Base-by-base conservation (phyloP, 495 filamentous ascomycete species). In the Xylaria telfairii region DNA sequence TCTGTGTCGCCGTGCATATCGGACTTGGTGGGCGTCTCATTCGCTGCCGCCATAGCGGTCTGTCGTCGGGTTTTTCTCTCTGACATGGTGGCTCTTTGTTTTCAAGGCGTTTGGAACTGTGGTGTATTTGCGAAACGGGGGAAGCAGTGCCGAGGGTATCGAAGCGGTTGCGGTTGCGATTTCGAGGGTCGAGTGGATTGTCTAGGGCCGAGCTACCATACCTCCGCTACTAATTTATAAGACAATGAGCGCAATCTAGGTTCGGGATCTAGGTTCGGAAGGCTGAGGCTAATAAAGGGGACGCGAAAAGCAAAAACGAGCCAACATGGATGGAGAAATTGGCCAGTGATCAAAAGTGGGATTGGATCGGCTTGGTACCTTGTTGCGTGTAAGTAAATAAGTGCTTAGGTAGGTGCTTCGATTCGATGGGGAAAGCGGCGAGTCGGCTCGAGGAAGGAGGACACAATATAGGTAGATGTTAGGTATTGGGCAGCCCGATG, bases 21-120 rank as follows among this genome's bases (percentile, higher is more conserved):
- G 15, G 71, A 70, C 57, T 72, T 65, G 34, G 49, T 67, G 17
- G 71, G 67, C 51, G 71, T 72, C 24, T 75, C 73, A 49, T 73
- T 64, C 49, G 76, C 68, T 47, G 68, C 60, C 21, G 71, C 77
- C 73, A 79, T 57, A 68, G 78, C 78, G 62, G 75, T 71, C 71
- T 81, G 79, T 65, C 79, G 76, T 73, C 77, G 75, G 24, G 79
- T 81, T 57, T 72, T 62, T 54, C 75, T 72, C 60, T 78, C 78
- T 17, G 78, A 75, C 79, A 81, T 81, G 57, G 41, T 67, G 67
- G 59, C 2, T 53, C 46, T 71, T 56, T 39, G 26, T 47, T 69
- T 47, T 17, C 34, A 8, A 30, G n/a, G 32, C 13, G 39, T 8
- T 28, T 62, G 32, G 42, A 13, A 9, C 66, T 49, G 51, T 24